Base-by-base conservation (phyloP, 176 grass and related monocot species). In the Metroxylon sagu region DNA sequence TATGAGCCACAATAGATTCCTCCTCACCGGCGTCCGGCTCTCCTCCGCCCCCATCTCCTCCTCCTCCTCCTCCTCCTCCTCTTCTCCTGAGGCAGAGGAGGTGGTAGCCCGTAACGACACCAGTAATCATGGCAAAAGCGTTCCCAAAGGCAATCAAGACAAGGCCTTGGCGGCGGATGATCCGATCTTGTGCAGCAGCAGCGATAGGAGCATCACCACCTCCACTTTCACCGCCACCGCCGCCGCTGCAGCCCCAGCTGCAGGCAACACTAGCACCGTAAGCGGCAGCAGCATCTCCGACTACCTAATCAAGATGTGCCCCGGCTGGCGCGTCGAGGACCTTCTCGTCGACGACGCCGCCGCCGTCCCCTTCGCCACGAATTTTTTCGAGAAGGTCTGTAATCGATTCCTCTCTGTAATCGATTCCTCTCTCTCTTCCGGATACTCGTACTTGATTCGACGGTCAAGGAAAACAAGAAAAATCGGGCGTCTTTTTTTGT, bases 321-420 rank as follows among this genome's bases (percentile, higher is more conserved):
- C 89, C 4, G 93, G 93, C 19, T 98, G 82, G 82, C 73, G 60
- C 30, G 87, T 98, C 52, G 93, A 98, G 49, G 93, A 98, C 74
- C 66, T 96, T 50, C 85, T 98, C 49, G 48, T 83, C n/a, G 67
- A 82, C 48, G 77, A 84, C 59, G 89, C 79, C 19, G 60, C 52
- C 0, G 71, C 66, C 4, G 64, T 63, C 14, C 51, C 49, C 29
- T 39, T 39, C 10, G 29, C 49, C 1, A 53, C 55, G 16, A 62
- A 70, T 52, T 62, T 50, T 29, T 30, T 79, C 5, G 27, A 56
- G 67, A 82, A 84, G 75, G 54, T 29, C 49, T 16, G 2, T 16
- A 5, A 6, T 50, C 19, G 14, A 16, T 56, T 27, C 15, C 29
- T 60, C 7, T 6, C 25, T 25, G n/a, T n/a, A n/a, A n/a, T n/a